Percentiles rank a stretch among this genome's conserved stretches.
phyloP scores from a whole-genome alignment of 495 filamentous ascomycete species.

The Aspergillus avenaceus region DNA sequence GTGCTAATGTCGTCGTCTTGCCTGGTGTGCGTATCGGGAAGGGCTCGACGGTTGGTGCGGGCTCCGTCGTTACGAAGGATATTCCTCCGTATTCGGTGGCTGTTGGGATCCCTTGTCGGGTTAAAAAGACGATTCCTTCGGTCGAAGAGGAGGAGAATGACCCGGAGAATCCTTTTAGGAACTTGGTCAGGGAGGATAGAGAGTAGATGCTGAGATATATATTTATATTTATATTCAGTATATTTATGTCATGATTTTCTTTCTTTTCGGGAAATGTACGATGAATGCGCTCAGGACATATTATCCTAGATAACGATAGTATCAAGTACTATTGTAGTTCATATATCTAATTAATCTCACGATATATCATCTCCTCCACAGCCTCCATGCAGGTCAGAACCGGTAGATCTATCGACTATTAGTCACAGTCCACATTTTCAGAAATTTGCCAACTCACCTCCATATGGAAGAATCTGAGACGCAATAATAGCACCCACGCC shows the following conservation, averaged over 20 bases:
- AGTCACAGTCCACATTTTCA: not conserved
- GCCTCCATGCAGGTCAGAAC: not conserved
- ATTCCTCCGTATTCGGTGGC: conserved; percentile 41
- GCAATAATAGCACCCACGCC: conserved; percentile 56
- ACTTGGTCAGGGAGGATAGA: conserved; percentile 12
- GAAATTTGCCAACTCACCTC: conserved; percentile 4
- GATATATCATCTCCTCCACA: not conserved
- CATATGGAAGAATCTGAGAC: conserved; percentile 57
- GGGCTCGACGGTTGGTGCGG: conserved; percentile 43
- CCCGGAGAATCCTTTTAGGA: conserved; percentile 20
- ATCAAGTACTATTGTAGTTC: too few relatives aligned
- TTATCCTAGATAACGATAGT: too few relatives aligned
- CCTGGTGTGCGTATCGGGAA: conserved; percentile 62
- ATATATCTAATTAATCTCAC: too few relatives aligned
- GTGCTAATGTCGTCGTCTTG: conserved; percentile 65
- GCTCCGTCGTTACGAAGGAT: conserved; percentile 45
- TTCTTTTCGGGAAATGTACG: too few relatives aligned
- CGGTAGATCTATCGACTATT: not conserved
- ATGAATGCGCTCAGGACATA: too few relatives aligned
- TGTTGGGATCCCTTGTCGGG: conserved; percentile 32
- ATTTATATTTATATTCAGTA: too few relatives aligned
- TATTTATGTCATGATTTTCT: too few relatives aligned
- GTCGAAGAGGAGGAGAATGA: conserved; percentile 26
- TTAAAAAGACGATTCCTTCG: conserved; percentile 35
- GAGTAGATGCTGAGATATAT: too few relatives aligned